A percentile compares a stretch with the other conserved stretches of the same genome.
phyloP scores from a whole-genome alignment of 345 rosid species.

The Brassica nigra region DNA sequence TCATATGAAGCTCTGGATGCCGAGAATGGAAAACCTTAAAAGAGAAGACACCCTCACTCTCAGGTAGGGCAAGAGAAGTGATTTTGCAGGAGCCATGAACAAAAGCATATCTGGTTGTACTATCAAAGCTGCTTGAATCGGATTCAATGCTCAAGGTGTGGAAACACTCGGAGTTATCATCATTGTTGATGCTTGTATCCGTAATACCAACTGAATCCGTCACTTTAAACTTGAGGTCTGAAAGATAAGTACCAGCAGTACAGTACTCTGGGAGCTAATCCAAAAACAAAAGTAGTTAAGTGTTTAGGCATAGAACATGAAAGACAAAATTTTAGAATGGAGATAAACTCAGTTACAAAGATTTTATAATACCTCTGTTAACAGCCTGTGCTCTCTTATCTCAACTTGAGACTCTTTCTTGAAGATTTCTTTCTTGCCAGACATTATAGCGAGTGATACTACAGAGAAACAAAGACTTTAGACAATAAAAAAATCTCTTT shows the following conservation, averaged over 20 bases:
- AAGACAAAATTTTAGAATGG: no score
- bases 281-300: neutral
- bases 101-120: constrained; percentile 46
- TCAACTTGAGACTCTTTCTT: constrained; percentile 41
- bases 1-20: constrained; percentile 44
- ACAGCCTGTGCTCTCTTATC: constrained; percentile 52
- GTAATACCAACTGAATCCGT: constrained; percentile 47
- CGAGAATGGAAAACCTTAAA: constrained; percentile 52
- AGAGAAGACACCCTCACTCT: constrained; percentile 44
- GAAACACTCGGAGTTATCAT: constrained; percentile 41
- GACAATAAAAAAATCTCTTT: neutral
- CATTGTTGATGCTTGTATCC: constrained; percentile 54
- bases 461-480: constrained; percentile 16
- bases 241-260: constrained; percentile 50
- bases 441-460: constrained; percentile 51
- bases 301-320: neutral
- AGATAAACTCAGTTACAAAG: neutral
- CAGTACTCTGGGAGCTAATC: constrained; percentile 50
- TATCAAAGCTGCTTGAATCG: constrained; percentile 22
- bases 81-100: constrained; percentile 52
- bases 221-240: constrained; percentile 50
- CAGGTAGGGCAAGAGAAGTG: constrained; percentile 50
- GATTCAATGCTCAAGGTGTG: constrained; percentile 52
- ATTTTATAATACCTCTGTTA: constrained; percentile 43
- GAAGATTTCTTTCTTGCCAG: constrained; percentile 38